A percentile compares a stretch with the other conserved stretches of the same genome.
Conservation (phyloP, 495 filamentous ascomycete genomes). For the Trichoderma virens region DNA sequence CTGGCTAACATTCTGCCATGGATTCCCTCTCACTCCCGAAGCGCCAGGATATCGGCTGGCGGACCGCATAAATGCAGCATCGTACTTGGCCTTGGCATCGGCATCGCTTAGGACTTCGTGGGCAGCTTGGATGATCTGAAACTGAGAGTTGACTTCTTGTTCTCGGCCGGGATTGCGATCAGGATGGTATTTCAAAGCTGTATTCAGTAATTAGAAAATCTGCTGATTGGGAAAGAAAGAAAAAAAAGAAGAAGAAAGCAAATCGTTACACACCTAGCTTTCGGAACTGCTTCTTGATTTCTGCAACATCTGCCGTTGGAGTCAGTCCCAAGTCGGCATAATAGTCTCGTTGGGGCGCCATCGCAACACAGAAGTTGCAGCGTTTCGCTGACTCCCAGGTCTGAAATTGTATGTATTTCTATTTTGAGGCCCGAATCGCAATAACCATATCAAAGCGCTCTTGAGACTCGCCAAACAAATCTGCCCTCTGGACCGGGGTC, state of each 20-base stretch:
- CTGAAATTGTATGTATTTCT: background rate
- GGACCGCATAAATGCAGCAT: conserved; percentile 50
- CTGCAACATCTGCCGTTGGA: conserved; percentile 52
- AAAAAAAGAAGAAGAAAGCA: background rate
- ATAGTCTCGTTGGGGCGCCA: conserved; percentile 52
- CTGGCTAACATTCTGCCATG: conserved; percentile 38
- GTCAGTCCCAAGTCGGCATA: conserved; percentile 74
- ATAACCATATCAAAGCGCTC: background rate
- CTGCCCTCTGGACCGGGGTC: background rate
- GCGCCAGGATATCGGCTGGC: conserved; percentile 27
- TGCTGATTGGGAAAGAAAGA: too few relatives aligned
- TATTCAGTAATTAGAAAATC: conserved; percentile 2
- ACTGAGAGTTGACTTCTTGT: conserved; percentile 52
- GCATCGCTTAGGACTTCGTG: conserved; percentile 75
- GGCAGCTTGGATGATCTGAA: conserved; percentile 59
- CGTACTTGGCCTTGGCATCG: conserved; percentile 61
- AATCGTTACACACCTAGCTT: conserved; percentile 58
- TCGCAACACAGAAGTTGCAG: background rate
- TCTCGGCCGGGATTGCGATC: conserved; percentile 84
- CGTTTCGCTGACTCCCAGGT: background rate
- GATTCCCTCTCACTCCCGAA: conserved; percentile 44
- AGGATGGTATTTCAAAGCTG: conserved; percentile 80
- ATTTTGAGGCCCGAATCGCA: background rate
- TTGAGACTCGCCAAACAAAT: background rate
- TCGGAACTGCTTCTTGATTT: conserved; percentile 80